Conservation (phyloP, 2,329 filamentous ascomycete genomes). For the Microsporum audouinii region DNA sequence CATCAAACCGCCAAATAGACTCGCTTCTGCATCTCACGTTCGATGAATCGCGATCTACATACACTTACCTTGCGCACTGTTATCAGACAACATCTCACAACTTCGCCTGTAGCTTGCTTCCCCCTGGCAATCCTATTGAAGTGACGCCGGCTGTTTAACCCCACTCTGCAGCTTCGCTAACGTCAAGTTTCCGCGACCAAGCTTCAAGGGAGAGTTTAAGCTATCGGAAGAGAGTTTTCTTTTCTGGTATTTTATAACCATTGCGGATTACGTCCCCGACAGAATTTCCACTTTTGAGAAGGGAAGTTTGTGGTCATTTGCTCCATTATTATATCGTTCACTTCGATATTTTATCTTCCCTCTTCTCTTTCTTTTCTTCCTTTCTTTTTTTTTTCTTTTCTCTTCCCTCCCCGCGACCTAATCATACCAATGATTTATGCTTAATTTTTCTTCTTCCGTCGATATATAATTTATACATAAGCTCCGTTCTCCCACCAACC, state of each 20-base stretch:
- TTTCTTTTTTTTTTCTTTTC: background rate
- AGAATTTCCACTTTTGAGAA: background rate
- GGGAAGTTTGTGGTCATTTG: background rate
- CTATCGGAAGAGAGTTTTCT: constrained; percentile 2
- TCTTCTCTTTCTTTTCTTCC: background rate
- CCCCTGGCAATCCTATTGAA: constrained; percentile 6
- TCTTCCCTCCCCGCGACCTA: constrained; percentile 2
- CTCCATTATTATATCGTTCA: constrained; percentile 4
- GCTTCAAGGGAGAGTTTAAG: constrained; percentile 5
- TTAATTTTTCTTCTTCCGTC: constrained; percentile 5
- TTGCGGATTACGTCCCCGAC: constrained; percentile 3
- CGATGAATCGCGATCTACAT: constrained; percentile 5
- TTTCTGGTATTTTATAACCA: background rate
- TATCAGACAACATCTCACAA: constrained; percentile 2
- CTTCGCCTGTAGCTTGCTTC: background rate
- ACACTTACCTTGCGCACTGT: background rate
- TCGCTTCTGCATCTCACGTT: constrained; percentile 4
- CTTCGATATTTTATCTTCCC: background rate
- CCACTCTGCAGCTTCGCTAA: constrained; percentile 6
- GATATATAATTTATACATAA: constrained; percentile 6
- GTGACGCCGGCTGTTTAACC: constrained; percentile 1
- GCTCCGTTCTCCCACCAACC: background rate
- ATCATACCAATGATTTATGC: constrained; percentile 6
- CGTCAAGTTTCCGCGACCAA: constrained; percentile 6
- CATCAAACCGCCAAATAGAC: constrained; percentile 4